Conservation (phyloP, 2,329 filamentous ascomycete species). For the Anthostomella pinea region DNA sequence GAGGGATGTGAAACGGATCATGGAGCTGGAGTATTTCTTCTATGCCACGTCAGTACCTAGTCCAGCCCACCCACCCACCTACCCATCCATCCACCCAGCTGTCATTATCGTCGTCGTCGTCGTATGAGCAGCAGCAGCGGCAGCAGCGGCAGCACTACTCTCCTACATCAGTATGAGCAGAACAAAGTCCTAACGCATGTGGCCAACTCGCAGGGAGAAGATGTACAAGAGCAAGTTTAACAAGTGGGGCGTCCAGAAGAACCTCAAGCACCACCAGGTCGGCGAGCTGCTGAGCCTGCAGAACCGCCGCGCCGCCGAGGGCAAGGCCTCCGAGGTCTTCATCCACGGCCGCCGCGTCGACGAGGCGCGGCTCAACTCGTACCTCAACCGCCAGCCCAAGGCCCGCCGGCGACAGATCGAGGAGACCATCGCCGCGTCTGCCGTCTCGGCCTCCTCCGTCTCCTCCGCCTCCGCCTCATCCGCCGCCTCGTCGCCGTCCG, state of each 20-base stretch:
- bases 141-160: not conserved
- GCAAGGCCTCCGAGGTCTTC: constrained; percentile 14
- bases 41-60: constrained; percentile 22
- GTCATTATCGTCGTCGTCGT: not conserved
- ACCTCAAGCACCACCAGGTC: constrained; percentile 18
- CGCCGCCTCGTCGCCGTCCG: too few species aligned
- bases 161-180: not conserved
- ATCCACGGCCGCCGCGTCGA: constrained; percentile 19
- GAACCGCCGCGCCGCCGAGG: constrained; percentile 12
- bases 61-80: too few species aligned
- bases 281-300: constrained; percentile 18
- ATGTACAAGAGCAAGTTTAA: constrained; percentile 25
- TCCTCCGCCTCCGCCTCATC: too few species aligned
- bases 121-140: not conserved
- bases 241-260: constrained; percentile 24
- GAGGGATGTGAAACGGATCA: constrained; percentile 24
- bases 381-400: constrained; percentile 16
- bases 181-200: constrained; percentile 2
- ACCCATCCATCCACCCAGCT: constrained; percentile 1
- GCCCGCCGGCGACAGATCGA: constrained; percentile 13
- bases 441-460: too few species aligned
- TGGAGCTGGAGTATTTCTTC: constrained; percentile 21
- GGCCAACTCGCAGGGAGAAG: constrained; percentile 15
- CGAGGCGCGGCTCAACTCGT: constrained; percentile 15
- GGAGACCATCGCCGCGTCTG: constrained; percentile 5